Conservation (phyloP, 164 flowering plant genomes). For the Pachysandra terminalis region DNA sequence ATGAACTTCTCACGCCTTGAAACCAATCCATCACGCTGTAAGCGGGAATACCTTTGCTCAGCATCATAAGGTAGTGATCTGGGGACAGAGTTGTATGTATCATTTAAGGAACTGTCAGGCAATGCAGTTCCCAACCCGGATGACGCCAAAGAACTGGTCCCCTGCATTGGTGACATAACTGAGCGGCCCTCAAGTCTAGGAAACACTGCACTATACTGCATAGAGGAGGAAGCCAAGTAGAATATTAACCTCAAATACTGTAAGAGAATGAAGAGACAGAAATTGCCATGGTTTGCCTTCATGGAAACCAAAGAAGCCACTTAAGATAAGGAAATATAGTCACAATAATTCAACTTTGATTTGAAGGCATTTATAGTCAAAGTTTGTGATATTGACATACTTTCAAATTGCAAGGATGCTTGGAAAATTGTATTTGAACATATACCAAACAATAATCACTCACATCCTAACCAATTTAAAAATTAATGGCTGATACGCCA, state of each 20-base stretch:
- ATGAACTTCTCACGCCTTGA: slow-evolving; percentile 57
- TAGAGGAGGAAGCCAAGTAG: background rate
- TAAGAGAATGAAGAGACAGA: background rate
- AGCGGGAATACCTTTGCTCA: slow-evolving; percentile 53
- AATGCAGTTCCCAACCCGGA: slow-evolving; percentile 28
- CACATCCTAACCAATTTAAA: background rate
- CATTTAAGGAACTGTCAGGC: slow-evolving; percentile 33
- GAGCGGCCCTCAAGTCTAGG: slow-evolving; percentile 50
- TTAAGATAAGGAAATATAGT: background rate
- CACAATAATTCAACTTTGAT: background rate
- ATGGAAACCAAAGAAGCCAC: background rate
- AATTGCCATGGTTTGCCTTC: background rate
- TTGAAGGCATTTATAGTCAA: background rate
- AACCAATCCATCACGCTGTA: slow-evolving; percentile 52
- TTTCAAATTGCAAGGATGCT: background rate
- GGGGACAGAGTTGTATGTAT: slow-evolving; percentile 21
- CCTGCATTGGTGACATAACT: slow-evolving; percentile 32
- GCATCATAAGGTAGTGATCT: slow-evolving; percentile 38
- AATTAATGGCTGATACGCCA: too few relatives aligned
- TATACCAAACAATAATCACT: background rate
- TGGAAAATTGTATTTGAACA: background rate
- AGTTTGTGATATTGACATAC: background rate
- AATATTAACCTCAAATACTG: background rate
- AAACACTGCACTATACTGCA: slow-evolving; percentile 46
- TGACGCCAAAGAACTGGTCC: slow-evolving; percentile 29